These are phyloP conservation scores for Syzygium aromaticum DNA, from an alignment of 345 rosid genomes.

Conservation along the genomic window DNA sequence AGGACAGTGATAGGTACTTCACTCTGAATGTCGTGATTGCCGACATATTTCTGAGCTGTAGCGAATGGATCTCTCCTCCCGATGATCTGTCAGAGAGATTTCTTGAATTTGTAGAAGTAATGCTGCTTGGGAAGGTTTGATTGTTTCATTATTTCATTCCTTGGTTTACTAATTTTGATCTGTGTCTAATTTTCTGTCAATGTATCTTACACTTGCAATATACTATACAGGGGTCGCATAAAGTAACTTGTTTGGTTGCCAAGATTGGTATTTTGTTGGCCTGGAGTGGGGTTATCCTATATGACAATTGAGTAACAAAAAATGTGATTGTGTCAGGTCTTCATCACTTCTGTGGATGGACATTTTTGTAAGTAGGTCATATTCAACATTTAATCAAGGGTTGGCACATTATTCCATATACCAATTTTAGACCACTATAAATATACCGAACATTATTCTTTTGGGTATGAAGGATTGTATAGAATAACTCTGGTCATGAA, in stretches of 20 bases:
- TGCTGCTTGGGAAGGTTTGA: slow-evolving; percentile 65
- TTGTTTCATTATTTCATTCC: neutral
- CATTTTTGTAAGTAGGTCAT: neutral
- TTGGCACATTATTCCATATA: neutral
- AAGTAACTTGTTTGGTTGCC: neutral
- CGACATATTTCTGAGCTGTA: slow-evolving; percentile 54
- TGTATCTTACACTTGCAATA: neutral
- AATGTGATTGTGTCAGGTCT: neutral
- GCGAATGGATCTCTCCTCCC: slow-evolving; percentile 48
- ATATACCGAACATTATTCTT: neutral
- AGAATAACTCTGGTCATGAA: neutral
- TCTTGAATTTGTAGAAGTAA: slow-evolving; percentile 53
- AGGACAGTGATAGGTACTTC: slow-evolving; percentile 63
- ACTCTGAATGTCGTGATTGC: slow-evolving; percentile 51
- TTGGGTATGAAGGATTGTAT: neutral
- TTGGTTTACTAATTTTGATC: neutral
- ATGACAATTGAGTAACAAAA: neutral
- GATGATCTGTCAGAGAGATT: slow-evolving; percentile 34
- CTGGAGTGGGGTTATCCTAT: neutral
- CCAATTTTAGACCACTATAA: neutral
- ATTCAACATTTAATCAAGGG: neutral
- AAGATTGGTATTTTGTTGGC: neutral
- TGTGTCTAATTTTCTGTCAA: neutral
- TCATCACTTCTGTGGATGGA: neutral
- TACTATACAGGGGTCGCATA: neutral